Evolutionary conservation across 371 early-diverging fungal genomes (phyloP).

Genomic region (Apophysomyces ossiformis): DNA sequence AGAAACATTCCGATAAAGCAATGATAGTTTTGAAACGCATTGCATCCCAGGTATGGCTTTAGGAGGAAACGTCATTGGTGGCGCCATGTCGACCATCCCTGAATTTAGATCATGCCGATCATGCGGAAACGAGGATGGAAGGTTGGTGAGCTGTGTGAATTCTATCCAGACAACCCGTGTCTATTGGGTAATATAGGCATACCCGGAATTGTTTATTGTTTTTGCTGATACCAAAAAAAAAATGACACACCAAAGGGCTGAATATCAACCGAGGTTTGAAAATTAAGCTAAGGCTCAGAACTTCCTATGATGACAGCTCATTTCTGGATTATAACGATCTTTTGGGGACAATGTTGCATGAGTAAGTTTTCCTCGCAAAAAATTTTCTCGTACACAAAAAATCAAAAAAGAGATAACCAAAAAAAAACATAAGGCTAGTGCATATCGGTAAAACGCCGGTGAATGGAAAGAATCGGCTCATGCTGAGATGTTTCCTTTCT

Average conservation of each 20-base stretch:
- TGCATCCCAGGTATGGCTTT: conserved; percentile 28
- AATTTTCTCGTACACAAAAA: conserved; percentile 1
- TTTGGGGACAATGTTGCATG: conserved; percentile 73
- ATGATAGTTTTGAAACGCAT: conserved; percentile 35
- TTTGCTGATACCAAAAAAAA: neutral
- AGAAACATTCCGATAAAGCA: conserved; percentile 31
- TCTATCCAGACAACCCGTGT: conserved; percentile 57
- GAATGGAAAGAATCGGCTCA: neutral
- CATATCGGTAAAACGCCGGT: conserved; percentile 44
- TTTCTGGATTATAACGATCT: conserved; percentile 63
- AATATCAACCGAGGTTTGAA: conserved; percentile 64
- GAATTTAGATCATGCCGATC: conserved; percentile 59
- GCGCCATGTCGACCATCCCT: neutral
- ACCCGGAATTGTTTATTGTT: too few species aligned
- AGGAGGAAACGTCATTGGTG: too few species aligned
- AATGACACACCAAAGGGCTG: conserved; percentile 39
- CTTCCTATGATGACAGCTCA: conserved; percentile 40
- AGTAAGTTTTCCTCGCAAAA: conserved; percentile 35
- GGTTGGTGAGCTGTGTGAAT: conserved; percentile 58
- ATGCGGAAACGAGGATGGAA: conserved; percentile 62
- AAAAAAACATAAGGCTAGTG: conserved; percentile 41
- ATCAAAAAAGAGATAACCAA: neutral
- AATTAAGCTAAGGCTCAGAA: conserved; percentile 64
- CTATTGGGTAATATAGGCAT: conserved; percentile 43
- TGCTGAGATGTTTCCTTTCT: conserved; percentile 1